Evolutionary conservation across 768 basidiomycete species (phyloP).

Genomic region (Dendrothele bispora): DNA sequence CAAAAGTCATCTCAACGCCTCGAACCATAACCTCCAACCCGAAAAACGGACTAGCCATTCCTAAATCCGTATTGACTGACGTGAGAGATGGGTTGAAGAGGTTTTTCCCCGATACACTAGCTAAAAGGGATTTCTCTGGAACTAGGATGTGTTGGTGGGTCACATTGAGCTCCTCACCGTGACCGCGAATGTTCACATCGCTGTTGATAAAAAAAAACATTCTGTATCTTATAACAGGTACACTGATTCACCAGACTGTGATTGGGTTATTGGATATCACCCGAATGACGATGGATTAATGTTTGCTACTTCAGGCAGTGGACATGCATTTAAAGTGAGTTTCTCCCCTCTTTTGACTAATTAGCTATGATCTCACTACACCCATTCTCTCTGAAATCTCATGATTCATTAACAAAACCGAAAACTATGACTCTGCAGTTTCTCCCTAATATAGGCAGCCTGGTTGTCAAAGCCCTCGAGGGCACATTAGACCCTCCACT

Average conservation of each 20-base stretch:
- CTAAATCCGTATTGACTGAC: constrained; percentile 46
- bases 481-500: constrained; percentile 54
- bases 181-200: too few relatives aligned
- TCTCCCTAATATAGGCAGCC: constrained; percentile 76
- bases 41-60: constrained; percentile 61
- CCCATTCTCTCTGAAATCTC: neutral
- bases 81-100: constrained; percentile 52
- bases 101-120: constrained; percentile 80
- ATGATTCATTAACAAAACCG: neutral
- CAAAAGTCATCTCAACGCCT: constrained; percentile 65
- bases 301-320: constrained; percentile 87
- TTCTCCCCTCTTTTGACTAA: neutral
- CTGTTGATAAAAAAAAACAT: neutral
- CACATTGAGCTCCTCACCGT: too few relatives aligned
- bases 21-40: constrained; percentile 68
- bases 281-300: constrained; percentile 57
- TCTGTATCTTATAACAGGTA: constrained; percentile 55
- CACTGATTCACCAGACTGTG: constrained; percentile 78
- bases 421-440: constrained; percentile 54
- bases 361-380: neutral
- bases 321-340: constrained; percentile 81
- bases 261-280: constrained; percentile 86
- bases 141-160: constrained; percentile 89
- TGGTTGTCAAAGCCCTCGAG: constrained; percentile 74
- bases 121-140: constrained; percentile 61